Percentiles rank a stretch among this genome's conserved stretches.
phyloP scores from a whole-genome alignment of 129 eudicot genomes.

The Kitagawia praeruptora region DNA sequence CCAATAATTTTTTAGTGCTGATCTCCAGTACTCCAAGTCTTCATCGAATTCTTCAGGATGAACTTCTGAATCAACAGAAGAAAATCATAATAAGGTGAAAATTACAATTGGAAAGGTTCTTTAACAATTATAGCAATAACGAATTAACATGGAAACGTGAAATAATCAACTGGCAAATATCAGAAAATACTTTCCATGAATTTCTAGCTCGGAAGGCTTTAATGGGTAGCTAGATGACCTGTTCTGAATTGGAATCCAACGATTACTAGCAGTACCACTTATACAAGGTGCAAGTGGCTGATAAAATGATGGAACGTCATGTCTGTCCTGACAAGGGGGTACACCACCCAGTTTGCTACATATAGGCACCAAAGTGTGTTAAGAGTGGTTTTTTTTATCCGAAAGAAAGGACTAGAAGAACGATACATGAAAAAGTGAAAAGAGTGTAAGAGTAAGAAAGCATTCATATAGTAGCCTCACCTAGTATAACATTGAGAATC shows the following conservation, averaged over 20 bases:
- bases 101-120: not conserved
- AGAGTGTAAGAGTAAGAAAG: not conserved
- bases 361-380: not conserved
- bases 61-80: slow-evolving; percentile 49
- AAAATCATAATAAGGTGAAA: slow-evolving; percentile 5
- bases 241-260: slow-evolving; percentile 75
- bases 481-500: slow-evolving; percentile 70
- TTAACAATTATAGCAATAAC: not conserved
- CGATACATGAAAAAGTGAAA: not conserved
- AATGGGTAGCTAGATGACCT: slow-evolving; percentile 55
- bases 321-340: slow-evolving; percentile 67
- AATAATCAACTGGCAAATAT: not conserved
- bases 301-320: slow-evolving; percentile 63
- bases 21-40: slow-evolving; percentile 59
- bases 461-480: slow-evolving; percentile 32
- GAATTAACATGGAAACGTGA: not conserved
- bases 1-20: slow-evolving; percentile 79
- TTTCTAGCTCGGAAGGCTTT: slow-evolving; percentile 48
- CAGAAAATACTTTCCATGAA: slow-evolving; percentile 63
- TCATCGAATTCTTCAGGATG: slow-evolving; percentile 63
- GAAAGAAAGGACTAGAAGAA: not conserved
- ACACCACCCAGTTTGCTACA: slow-evolving; percentile 39
- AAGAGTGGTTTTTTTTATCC: not conserved
- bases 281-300: slow-evolving; percentile 67
- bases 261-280: slow-evolving; percentile 70